phyloP scores from a whole-genome alignment of 805 yeast species.

The Hanseniaspora taiwanica region DNA sequence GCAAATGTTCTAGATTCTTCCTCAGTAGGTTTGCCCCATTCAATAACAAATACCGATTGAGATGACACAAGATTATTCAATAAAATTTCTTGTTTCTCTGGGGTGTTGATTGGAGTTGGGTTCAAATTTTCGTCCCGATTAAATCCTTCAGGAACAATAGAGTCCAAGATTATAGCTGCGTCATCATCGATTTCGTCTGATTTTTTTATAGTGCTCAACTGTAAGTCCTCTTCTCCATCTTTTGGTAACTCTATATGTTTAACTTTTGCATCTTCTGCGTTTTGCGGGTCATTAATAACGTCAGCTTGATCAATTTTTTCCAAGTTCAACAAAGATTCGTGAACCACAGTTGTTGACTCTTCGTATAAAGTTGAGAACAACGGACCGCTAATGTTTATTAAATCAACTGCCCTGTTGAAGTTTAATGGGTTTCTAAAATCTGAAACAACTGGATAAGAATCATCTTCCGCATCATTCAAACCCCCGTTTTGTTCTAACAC shows the following conservation, averaged over 20 bases:
- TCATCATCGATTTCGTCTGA: not conserved
- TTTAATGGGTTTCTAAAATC: no score
- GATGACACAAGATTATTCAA: not conserved
- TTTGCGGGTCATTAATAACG: not conserved
- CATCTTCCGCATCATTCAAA: no score
- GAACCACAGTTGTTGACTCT: no score
- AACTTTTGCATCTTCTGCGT: not conserved
- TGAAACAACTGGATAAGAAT: no score
- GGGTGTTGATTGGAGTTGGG: not conserved
- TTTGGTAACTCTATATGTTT: not conserved
- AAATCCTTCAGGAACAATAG: not conserved
- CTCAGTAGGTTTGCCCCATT: not conserved
- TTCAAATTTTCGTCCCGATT: no score
- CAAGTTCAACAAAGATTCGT: no score
- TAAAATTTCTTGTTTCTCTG: not conserved
- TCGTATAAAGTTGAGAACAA: no score
- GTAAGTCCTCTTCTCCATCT: not conserved
- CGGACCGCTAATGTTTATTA: no score
- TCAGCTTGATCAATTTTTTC: conserved; percentile 2
- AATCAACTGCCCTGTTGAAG: no score
- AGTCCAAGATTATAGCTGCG: not conserved
- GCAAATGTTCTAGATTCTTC: not conserved
- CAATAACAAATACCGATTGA: not conserved
- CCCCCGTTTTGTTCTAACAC: no score
- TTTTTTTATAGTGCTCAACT: not conserved